Evolutionary conservation across 441 rosid species (phyloP), one percentile per base, ranked within the genome.

Genomic region (Eutrema salsugineum): DNA sequence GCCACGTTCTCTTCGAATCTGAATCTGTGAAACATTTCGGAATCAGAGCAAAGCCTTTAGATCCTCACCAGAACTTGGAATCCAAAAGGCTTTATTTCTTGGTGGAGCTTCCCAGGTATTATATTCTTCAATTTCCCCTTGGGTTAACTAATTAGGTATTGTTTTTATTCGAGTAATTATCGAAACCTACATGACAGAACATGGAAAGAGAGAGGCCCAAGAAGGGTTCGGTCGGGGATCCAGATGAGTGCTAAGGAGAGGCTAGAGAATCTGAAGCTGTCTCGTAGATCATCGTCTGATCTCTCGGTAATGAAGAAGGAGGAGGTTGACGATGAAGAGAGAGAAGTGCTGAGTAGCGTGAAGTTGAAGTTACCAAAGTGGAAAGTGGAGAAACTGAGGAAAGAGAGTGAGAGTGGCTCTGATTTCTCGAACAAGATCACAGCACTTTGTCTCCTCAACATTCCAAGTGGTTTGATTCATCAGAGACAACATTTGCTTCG

Each of bases 191-290:
- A 63, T 61, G 42, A 55, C 85, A 3, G 67, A 61, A 1, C 85
- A 85, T 78, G 71, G 6, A 61, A 55, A 0, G 88, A 85, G 74
- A 68, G 58, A 30, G 61, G 12, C 5, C 83, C 98, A 2, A 82
- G 97, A 56, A 85, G 94, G 80, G 97, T 81, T 53, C 81, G 89
- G 72, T 95, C 97, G 11, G 93, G 86, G 27, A 87, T 95, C 5
- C 62, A 76, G 79, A 87, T 93, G 94, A 82, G 86, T 63, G 97
- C 99, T 0, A 85, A 82, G 81, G 99, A 95, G 72, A 82, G 95
- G 78, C 81, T 95, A 3, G 97, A 95, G 80, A 81, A 83, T 69
- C 78, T 93, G 30, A 88, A 82, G 91, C 39, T 91, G 81, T 70
- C 93, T 11, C 74, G 92, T 75, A 79, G 98, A 66, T 91, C 98